phyloP scores from a whole-genome alignment of 179 eudicot species.

The Camellia oleifera region DNA sequence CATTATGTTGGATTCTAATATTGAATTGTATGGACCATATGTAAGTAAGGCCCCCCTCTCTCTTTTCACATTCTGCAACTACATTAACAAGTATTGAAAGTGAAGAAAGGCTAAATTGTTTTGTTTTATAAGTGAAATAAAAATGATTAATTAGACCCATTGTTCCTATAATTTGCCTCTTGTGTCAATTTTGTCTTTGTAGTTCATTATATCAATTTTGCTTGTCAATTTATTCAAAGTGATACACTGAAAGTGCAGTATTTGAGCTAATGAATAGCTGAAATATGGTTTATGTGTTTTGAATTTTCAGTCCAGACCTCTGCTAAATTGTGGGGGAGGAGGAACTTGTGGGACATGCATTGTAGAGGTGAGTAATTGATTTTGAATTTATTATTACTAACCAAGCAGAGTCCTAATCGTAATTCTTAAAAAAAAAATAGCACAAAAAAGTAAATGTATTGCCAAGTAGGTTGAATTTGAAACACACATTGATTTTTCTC shows the following conservation, averaged over 20 bases:
- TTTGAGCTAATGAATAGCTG: background rate
- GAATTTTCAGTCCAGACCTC: slow-evolving; percentile 49
- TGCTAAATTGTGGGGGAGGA: slow-evolving; percentile 74
- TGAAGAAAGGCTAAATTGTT: background rate
- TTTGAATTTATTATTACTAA: too few species aligned
- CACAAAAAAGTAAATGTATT: too few species aligned
- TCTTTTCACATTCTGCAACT: background rate
- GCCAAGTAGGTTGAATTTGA: too few species aligned
- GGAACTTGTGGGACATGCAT: slow-evolving; percentile 87
- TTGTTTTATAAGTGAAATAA: background rate
- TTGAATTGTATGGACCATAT: slow-evolving; percentile 90
- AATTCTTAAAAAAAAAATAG: too few species aligned
- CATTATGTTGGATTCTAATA: slow-evolving; percentile 69
- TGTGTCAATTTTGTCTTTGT: too few species aligned
- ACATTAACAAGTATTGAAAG: background rate
- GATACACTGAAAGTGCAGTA: too few species aligned
- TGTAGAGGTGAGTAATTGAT: slow-evolving; percentile 59
- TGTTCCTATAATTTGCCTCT: too few species aligned
- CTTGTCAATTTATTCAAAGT: too few species aligned
- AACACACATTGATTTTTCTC: too few species aligned
- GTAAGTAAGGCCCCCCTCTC: slow-evolving; percentile 54
- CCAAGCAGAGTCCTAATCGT: too few species aligned
- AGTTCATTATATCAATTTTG: too few species aligned
- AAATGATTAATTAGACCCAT: too few species aligned
- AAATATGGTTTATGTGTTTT: background rate